Evolutionary conservation across 768 basidiomycete genomes (phyloP).

Genomic region (Clathrus columnatus): DNA sequence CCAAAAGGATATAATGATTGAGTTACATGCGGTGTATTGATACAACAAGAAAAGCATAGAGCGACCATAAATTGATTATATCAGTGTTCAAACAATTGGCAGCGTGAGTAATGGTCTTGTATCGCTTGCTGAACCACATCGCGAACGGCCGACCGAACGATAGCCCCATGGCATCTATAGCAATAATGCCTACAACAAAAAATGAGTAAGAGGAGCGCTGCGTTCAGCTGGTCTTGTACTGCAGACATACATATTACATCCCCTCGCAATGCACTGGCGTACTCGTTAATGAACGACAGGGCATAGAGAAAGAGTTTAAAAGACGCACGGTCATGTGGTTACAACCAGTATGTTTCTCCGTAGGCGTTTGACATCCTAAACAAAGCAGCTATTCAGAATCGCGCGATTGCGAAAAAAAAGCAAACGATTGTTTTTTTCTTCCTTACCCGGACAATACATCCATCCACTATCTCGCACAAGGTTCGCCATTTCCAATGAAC

Average conservation of each 20-base stretch:
- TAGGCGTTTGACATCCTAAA: slow-evolving; percentile 34
- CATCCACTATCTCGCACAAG: slow-evolving; percentile 49
- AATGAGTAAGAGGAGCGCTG: neutral
- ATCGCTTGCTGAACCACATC: slow-evolving; percentile 18
- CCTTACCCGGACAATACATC: slow-evolving; percentile 53
- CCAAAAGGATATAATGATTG: slow-evolving; percentile 9
- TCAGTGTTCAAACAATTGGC: slow-evolving; percentile 23
- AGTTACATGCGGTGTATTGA: neutral
- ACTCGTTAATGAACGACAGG: too few species aligned
- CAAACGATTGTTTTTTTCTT: neutral
- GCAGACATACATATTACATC: slow-evolving; percentile 30
- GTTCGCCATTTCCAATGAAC: slow-evolving; percentile 42
- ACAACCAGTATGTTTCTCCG: slow-evolving; percentile 26
- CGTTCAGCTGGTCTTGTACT: slow-evolving; percentile 1
- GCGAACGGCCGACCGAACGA: slow-evolving; percentile 21
- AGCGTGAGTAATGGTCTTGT: slow-evolving; percentile 20
- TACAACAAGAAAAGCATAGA: too few species aligned
- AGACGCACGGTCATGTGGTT: slow-evolving; percentile 29
- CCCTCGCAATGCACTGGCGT: slow-evolving; percentile 23
- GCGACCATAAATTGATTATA: too few species aligned
- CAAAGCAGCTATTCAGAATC: neutral
- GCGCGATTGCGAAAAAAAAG: neutral
- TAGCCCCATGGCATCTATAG: slow-evolving; percentile 24
- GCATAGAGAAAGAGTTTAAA: neutral
- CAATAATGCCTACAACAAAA: slow-evolving; percentile 26